Evolutionary conservation across 345 rosid genomes (phyloP).

Genomic region (Heritiera fomes): DNA sequence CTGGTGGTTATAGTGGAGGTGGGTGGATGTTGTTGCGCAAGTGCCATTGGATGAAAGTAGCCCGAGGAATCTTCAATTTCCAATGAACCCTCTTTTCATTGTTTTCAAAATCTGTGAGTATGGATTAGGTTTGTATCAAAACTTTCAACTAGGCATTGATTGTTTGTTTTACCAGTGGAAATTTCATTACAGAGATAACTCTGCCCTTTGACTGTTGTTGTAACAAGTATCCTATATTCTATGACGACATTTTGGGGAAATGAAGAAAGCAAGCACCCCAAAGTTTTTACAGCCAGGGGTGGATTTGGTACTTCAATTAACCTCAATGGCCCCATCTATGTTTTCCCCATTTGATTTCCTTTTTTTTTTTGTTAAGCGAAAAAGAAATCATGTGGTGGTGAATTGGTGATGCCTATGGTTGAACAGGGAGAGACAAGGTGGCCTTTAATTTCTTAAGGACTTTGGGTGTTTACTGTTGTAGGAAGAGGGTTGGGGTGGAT

Average conservation of each 20-base stretch:
- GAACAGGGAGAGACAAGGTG: constrained; percentile 16
- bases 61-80: constrained; percentile 9
- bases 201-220: constrained; percentile 11
- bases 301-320: not conserved
- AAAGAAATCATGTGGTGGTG: not conserved
- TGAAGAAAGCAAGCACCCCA: no score
- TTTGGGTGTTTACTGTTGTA: constrained; percentile 9
- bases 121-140: not conserved
- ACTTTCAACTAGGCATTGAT: constrained; percentile 9
- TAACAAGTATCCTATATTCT: no score
- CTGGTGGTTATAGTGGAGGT: constrained; percentile 17
- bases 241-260: no score
- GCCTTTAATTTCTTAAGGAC: not conserved
- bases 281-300: not conserved
- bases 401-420: not conserved
- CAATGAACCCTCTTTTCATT: not conserved
- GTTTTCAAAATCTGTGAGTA: not conserved
- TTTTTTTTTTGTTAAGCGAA: no score
- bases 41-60: constrained; percentile 5
- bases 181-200: not conserved
- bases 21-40: constrained; percentile 19
- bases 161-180: not conserved
- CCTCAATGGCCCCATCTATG: not conserved
- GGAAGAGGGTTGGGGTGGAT: not conserved
- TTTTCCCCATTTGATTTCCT: not conserved